Conservation (phyloP, 1,139 yeast genomes). For the Candida sanyaensis region DNA sequence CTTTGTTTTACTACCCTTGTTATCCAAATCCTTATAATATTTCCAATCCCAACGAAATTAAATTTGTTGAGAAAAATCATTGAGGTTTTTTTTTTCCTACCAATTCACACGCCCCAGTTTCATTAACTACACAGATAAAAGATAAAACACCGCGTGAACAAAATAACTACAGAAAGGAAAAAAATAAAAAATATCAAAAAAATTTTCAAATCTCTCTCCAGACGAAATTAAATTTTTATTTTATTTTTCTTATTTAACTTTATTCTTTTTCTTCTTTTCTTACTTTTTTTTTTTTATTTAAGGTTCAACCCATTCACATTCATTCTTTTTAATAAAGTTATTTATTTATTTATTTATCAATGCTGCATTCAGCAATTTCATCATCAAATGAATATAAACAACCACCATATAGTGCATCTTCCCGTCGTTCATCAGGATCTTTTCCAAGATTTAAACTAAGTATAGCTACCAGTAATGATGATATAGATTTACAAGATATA, state of each 20-base stretch:
- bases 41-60: neutral
- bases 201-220: neutral
- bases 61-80: neutral
- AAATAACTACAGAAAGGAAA: too few relatives aligned
- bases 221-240: neutral
- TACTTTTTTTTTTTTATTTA: too few relatives aligned
- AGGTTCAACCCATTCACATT: neutral
- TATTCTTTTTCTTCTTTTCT: neutral
- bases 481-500: conserved; percentile 28
- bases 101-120: neutral
- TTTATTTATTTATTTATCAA: neutral
- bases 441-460: conserved; percentile 10
- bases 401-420: neutral
- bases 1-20: too few relatives aligned
- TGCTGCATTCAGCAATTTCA: neutral
- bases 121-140: too few relatives aligned
- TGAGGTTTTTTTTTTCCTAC: neutral
- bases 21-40: too few relatives aligned
- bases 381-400: neutral
- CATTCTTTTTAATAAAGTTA: neutral
- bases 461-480: conserved; percentile 14
- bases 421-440: neutral
- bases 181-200: neutral
- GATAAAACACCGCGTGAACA: neutral
- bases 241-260: neutral